Evolutionary conservation across 2,329 filamentous ascomycete genomes (phyloP).

Genomic region (Penicillium sp.): DNA sequence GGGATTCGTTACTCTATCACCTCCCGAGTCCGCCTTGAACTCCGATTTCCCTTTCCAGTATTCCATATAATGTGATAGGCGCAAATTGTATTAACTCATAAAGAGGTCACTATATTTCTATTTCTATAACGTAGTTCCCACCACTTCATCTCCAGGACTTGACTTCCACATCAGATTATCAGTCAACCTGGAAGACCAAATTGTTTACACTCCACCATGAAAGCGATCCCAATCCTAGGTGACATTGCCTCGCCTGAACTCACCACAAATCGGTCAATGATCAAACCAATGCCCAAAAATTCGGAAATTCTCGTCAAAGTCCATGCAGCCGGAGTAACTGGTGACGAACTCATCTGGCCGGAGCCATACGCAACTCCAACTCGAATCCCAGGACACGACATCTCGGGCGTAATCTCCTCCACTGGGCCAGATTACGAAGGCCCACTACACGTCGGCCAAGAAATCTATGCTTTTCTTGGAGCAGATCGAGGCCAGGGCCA

Average conservation of each 20-base stretch:
- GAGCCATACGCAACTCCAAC: slow-evolving; percentile 1
- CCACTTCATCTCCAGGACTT: background rate
- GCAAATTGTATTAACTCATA: background rate
- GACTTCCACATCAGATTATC: background rate
- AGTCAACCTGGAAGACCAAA: no score
- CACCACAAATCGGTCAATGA: slow-evolving; percentile 2
- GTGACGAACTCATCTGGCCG: slow-evolving; percentile 9
- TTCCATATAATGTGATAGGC: background rate
- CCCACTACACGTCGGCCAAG: background rate
- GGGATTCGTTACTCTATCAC: background rate
- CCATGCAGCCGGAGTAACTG: slow-evolving; percentile 8
- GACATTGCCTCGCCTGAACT: slow-evolving; percentile 4
- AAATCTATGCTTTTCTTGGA: background rate
- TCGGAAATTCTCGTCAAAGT: slow-evolving; percentile 4
- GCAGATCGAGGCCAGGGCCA: slow-evolving; percentile 4
- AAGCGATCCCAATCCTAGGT: slow-evolving; percentile 9
- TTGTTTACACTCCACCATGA: slow-evolving; percentile 1
- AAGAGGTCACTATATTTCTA: no score
- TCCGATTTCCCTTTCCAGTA: background rate
- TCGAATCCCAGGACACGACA: slow-evolving; percentile 9
- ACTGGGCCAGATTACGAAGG: slow-evolving; percentile 5
- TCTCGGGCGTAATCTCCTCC: slow-evolving; percentile 4
- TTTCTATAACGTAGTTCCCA: no score
- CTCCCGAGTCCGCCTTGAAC: background rate
- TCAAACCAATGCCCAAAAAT: background rate